A percentile compares a stretch with the other conserved stretches of the same genome.
These are phyloP conservation scores for Calamus simplicifolius DNA, from an alignment of 176 grass and related monocot species.

Conservation along the genomic window DNA sequence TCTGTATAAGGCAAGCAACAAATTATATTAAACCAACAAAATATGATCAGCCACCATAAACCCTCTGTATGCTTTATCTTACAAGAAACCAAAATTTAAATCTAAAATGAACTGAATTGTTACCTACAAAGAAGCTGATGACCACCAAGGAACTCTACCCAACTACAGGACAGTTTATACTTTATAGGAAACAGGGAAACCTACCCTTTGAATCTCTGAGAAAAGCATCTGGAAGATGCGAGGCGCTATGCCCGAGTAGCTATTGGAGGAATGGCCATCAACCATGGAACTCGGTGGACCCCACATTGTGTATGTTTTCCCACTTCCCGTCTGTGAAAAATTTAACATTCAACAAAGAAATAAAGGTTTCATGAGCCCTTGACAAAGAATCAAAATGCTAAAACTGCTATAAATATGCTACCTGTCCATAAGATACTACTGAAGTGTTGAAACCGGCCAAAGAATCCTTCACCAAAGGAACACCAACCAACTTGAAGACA, in stretches of 20 bases:
- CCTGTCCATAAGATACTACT: conserved; percentile 86
- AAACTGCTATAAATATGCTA: conserved; percentile 7
- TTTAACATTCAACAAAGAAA: neutral
- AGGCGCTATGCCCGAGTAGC: conserved; percentile 54
- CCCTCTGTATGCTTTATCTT: too few relatives aligned
- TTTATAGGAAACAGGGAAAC: conserved; percentile 6
- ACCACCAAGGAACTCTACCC: too few relatives aligned
- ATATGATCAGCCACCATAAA: too few relatives aligned
- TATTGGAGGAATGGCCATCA: conserved; percentile 26
- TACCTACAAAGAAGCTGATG: too few relatives aligned
- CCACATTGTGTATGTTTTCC: conserved; percentile 98
- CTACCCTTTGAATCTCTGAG: conserved; percentile 61
- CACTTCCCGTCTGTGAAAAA: conserved; percentile 61
- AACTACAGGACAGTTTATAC: neutral
- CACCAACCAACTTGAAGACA: conserved; percentile 53
- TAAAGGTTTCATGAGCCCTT: neutral
- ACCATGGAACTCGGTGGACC: conserved; percentile 79
- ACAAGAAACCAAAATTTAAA: too few relatives aligned
- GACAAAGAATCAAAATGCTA: neutral
- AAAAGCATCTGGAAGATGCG: conserved; percentile 78
- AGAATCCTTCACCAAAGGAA: conserved; percentile 59
- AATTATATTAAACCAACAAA: neutral
- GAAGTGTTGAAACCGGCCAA: conserved; percentile 88
- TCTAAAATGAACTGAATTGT: neutral
- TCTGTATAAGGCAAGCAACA: conserved; percentile 30